phyloP scores from a whole-genome alignment of 1,284 basidiomycete species.

The Gomphus bonarii region DNA sequence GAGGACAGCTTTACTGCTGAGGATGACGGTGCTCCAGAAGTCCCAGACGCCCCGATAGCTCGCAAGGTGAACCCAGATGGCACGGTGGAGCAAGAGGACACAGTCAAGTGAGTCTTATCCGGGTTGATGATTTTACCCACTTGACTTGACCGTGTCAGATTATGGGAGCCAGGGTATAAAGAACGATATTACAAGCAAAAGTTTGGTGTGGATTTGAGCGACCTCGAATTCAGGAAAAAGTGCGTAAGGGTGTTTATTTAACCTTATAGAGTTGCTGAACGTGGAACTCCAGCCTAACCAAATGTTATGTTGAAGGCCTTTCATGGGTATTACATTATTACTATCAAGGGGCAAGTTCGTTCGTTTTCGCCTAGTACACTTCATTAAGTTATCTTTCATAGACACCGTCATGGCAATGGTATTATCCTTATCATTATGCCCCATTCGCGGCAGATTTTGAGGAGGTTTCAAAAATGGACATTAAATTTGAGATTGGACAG shows the following conservation, averaged over 20 bases:
- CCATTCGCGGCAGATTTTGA: slow-evolving; percentile 96
- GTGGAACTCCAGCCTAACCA: slow-evolving; percentile 52
- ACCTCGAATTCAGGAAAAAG: slow-evolving; percentile 68
- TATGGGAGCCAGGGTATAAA: slow-evolving; percentile 93
- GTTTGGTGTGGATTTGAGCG: slow-evolving; percentile 71
- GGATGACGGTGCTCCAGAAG: slow-evolving; percentile 25
- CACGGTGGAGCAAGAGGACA: slow-evolving; percentile 87
- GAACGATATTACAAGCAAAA: slow-evolving; percentile 95
- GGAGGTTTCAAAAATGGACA: slow-evolving; percentile 70
- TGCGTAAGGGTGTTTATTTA: slow-evolving; percentile 29
- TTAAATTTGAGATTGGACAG: slow-evolving; percentile 68
- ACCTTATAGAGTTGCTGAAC: slow-evolving; percentile 6
- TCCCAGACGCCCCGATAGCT: slow-evolving; percentile 28
- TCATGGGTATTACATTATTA: slow-evolving; percentile 98
- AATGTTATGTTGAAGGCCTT: slow-evolving; percentile 86
- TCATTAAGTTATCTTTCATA: slow-evolving; percentile 22
- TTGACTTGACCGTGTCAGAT: slow-evolving; percentile 30
- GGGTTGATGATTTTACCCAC: slow-evolving; percentile 4
- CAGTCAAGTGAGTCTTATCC: slow-evolving; percentile 63
- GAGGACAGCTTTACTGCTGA: slow-evolving; percentile 31
- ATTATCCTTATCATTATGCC: slow-evolving; percentile 97
- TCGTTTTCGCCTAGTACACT: background rate
- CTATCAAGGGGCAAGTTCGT: slow-evolving; percentile 81
- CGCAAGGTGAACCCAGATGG: slow-evolving; percentile 81
- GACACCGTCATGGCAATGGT: slow-evolving; percentile 99